Evolutionary conservation across 306 rosid genomes (phyloP).

Genomic region (Pyrus betulifolia): DNA sequence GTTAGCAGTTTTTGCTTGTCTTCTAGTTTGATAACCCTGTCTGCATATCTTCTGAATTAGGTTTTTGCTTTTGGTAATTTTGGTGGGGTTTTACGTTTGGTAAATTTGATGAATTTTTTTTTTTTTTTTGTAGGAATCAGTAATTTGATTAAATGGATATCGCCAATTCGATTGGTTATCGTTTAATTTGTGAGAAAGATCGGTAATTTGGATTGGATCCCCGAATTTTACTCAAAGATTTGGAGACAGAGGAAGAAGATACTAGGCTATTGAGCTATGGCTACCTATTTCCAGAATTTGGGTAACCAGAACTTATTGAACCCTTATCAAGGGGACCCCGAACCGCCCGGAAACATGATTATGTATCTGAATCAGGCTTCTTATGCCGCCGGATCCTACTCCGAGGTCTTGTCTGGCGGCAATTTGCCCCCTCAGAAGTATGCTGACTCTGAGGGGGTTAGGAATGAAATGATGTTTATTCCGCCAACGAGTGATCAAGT

Average conservation of each 20-base stretch:
- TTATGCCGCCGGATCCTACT: constrained; percentile 52
- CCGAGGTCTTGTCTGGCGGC: constrained; percentile 38
- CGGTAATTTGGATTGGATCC: background rate
- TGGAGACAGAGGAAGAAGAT: background rate
- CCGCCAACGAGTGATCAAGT: constrained; percentile 36
- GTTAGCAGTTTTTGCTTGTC: background rate
- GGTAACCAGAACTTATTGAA: constrained; percentile 33
- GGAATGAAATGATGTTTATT: constrained; percentile 58
- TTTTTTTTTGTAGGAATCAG: background rate
- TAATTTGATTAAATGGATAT: background rate
- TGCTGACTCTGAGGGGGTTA: constrained; percentile 37
- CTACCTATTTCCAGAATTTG: constrained; percentile 32
- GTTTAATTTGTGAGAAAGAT: background rate
- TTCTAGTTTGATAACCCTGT: background rate
- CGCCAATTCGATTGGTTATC: background rate
- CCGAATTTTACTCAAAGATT: background rate
- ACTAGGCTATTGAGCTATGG: constrained; percentile 2
- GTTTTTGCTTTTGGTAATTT: background rate
- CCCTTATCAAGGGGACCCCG: constrained; percentile 29
- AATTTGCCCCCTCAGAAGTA: constrained; percentile 42
- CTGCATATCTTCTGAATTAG: background rate
- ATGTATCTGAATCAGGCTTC: constrained; percentile 60
- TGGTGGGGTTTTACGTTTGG: background rate
- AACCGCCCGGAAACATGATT: constrained; percentile 31
- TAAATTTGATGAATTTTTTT: background rate